Percentiles rank a stretch among this genome's conserved stretches.
phyloP scores from a whole-genome alignment of 1,139 yeast species.

The Saccharomyces uvarum region DNA sequence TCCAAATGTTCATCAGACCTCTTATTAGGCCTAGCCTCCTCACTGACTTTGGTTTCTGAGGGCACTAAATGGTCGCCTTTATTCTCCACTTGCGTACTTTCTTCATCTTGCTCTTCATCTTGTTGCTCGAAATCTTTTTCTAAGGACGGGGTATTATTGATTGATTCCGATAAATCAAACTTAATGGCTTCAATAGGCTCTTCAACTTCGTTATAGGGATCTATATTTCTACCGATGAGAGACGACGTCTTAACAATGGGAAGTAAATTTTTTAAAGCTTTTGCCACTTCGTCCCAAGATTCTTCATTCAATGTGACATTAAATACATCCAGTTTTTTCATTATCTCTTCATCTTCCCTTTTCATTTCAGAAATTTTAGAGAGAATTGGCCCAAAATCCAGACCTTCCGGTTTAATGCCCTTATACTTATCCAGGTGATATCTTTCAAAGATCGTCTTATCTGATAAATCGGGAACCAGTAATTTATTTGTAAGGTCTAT shows the following conservation, averaged over 20 bases:
- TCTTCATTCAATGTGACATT: conserved; percentile 18
- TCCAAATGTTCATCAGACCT: conserved; percentile 10
- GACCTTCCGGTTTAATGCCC: background rate
- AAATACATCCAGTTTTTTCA: conserved; percentile 22
- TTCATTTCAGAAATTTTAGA: conserved; percentile 22
- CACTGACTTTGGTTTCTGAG: background rate
- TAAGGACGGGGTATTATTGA: conserved; percentile 2
- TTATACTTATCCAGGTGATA: background rate
- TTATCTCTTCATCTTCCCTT: conserved; percentile 24
- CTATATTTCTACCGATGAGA: conserved; percentile 31
- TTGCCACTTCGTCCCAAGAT: conserved; percentile 28
- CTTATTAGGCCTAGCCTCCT: conserved; percentile 2
- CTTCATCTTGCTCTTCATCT: conserved; percentile 9
- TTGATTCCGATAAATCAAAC: conserved; percentile 8
- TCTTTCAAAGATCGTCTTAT: conserved; percentile 2
- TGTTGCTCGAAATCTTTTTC: conserved; percentile 7
- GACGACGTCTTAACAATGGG: conserved; percentile 26
- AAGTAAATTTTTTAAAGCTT: conserved; percentile 18
- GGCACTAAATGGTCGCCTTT: background rate
- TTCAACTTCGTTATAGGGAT: conserved; percentile 45
- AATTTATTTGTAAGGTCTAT: background rate
- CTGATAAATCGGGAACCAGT: background rate
- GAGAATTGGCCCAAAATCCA: conserved; percentile 12
- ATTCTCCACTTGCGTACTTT: background rate
- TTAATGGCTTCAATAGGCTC: conserved; percentile 40